Percentiles rank a stretch among this genome's conserved stretches.
Conservation (phyloP, 352 stramenopile species). For the Globisporangium nagaii region DNA sequence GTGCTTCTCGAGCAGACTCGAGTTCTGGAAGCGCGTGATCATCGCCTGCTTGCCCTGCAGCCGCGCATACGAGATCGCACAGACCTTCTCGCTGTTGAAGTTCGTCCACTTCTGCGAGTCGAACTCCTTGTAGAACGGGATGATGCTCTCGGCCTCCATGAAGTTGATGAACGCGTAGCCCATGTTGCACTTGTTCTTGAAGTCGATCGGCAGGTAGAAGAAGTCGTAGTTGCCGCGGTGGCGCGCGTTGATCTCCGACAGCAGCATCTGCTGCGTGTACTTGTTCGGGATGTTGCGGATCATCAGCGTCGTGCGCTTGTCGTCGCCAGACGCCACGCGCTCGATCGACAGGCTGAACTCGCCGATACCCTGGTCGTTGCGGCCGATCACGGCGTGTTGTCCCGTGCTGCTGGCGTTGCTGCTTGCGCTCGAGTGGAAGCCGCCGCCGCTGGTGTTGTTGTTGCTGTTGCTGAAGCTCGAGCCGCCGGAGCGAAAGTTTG, state of each 20-base stretch:
- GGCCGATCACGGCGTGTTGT: slow-evolving; percentile 18
- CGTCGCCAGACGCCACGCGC: slow-evolving; percentile 74
- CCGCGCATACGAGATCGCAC: slow-evolving; percentile 97
- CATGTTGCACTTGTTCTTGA: slow-evolving; percentile 99
- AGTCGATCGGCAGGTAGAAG: slow-evolving; percentile 99
- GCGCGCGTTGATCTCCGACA: slow-evolving; percentile 94
- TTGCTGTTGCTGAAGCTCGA: slow-evolving; percentile 16
- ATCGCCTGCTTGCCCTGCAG: slow-evolving; percentile 97
- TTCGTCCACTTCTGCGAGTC: slow-evolving; percentile 93
- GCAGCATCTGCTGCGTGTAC: slow-evolving; percentile 99
- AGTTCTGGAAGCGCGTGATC: slow-evolving; percentile 99
- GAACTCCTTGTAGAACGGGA: slow-evolving; percentile 82
- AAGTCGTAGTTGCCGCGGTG: slow-evolving; percentile 95
- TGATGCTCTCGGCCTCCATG: slow-evolving; percentile 81
- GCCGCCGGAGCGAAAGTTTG: slow-evolving; percentile 9
- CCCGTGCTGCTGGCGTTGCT: slow-evolving; percentile 1
- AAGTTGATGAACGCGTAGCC: slow-evolving; percentile 99
- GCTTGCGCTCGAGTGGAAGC: too few relatives aligned
- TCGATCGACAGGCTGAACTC: slow-evolving; percentile 80
- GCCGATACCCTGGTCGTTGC: slow-evolving; percentile 57
- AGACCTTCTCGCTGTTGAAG: slow-evolving; percentile 99
- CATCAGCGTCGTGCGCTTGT: slow-evolving; percentile 98
- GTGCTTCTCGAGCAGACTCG: slow-evolving; percentile 91
- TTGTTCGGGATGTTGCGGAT: slow-evolving; percentile 99
- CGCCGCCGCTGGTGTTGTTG: too few relatives aligned